Conservation (phyloP, 2,329 filamentous ascomycete species). For the Zalaria sp. region DNA sequence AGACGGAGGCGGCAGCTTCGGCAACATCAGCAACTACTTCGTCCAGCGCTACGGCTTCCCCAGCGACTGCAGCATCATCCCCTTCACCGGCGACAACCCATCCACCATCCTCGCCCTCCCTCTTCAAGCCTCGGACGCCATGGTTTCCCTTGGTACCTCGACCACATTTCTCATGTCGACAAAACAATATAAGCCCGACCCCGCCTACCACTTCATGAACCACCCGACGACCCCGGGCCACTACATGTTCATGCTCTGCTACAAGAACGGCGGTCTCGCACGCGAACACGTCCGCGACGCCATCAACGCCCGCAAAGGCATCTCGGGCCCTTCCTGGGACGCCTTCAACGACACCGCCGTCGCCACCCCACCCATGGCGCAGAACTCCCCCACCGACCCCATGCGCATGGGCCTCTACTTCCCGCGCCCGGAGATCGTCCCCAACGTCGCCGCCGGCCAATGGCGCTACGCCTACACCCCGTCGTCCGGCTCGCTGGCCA, state of each 20-base stretch:
- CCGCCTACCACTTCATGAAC: constrained; percentile 95
- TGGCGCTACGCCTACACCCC: constrained; percentile 62
- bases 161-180: constrained; percentile 98
- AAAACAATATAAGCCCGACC: constrained; percentile 76
- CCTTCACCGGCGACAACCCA: constrained; percentile 93
- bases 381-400: constrained; percentile 37
- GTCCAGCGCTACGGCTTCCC: constrained; percentile 64
- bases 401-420: constrained; percentile 91
- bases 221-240: constrained; percentile 80
- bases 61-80: constrained; percentile 58
- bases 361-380: constrained; percentile 53
- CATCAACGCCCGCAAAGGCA: constrained; percentile 41
- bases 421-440: constrained; percentile 86
- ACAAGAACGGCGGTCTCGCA: constrained; percentile 93
- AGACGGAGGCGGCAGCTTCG: constrained; percentile 70
- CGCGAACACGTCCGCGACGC: constrained; percentile 79
- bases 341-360: constrained; percentile 65
- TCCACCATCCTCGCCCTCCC: constrained; percentile 87
- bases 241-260: constrained; percentile 99
- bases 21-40: constrained; percentile 66
- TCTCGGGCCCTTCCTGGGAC: constrained; percentile 48
- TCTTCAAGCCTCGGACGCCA: constrained; percentile 74
- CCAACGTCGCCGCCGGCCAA: constrained; percentile 71
- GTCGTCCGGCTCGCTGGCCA: constrained; percentile 29
- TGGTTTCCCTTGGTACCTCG: constrained; percentile 86